Evolutionary conservation across 2,329 filamentous ascomycete species (phyloP).

Genomic region (Biscogniauxia sp.): DNA sequence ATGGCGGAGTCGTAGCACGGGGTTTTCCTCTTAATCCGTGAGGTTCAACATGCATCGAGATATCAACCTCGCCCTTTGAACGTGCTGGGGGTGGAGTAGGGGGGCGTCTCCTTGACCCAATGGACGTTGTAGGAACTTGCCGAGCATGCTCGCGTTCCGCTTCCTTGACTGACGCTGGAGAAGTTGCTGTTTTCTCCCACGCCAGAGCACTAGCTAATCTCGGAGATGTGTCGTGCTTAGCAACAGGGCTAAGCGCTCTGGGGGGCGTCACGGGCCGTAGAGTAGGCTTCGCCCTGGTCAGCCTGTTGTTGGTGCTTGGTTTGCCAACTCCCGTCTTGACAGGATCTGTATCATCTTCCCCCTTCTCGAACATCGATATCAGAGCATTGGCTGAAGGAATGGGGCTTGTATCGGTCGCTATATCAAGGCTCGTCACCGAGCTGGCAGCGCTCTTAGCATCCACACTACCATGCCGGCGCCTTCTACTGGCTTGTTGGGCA

Average conservation of each 20-base stretch:
- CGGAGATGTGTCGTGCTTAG: constrained; percentile 22
- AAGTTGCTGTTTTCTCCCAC: constrained; percentile 19
- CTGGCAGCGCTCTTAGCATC: constrained; percentile 30
- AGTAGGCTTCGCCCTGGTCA: constrained; percentile 21
- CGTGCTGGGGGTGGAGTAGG: constrained; percentile 27
- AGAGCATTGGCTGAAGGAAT: constrained; percentile 63
- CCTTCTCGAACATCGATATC: constrained; percentile 67
- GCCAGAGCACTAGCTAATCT: constrained; percentile 18
- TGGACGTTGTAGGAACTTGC: neutral
- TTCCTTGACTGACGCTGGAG: constrained; percentile 9
- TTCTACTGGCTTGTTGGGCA: constrained; percentile 20
- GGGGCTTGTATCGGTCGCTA: constrained; percentile 51
- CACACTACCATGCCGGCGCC: constrained; percentile 28
- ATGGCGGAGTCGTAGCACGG: constrained; percentile 24
- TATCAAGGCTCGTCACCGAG: constrained; percentile 33
- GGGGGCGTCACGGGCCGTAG: constrained; percentile 34
- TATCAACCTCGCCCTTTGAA: constrained; percentile 12
- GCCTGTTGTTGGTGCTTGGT: constrained; percentile 35
- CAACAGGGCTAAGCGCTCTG: constrained; percentile 27
- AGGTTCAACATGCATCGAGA: constrained; percentile 3
- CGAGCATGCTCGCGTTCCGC: constrained; percentile 2
- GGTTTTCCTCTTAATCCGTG: constrained; percentile 17
- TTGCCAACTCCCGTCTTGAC: constrained; percentile 23
- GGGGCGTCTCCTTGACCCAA: constrained; percentile 17
- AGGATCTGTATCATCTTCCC: constrained; percentile 25